Evolutionary conservation across 257 asterid genomes (phyloP), one percentile per base, ranked within the genome.

Genomic region (Primulina eburnea): DNA sequence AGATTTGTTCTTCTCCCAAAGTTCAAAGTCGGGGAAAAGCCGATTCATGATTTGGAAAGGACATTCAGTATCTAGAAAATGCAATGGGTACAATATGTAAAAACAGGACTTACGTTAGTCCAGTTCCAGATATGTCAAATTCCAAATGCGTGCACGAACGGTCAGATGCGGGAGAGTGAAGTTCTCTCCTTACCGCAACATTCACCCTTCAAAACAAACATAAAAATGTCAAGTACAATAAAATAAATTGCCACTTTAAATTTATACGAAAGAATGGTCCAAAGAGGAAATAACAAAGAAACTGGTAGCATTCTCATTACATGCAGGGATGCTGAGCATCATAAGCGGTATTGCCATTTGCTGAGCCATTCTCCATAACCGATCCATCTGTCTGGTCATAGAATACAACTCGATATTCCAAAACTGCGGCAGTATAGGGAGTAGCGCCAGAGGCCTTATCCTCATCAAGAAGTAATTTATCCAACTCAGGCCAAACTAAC

Each of bases 281-380:
- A 50, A 50, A 50, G 47, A 71, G 14, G 67, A 70, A n/a, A 50
- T 65, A 34, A 3, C 17, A 34, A 68, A 67, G 72, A 62, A 68
- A 61, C 52, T 32, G 60, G 58, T 75, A 62, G 71, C 67, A 60
- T 64, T n/a, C 71, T 64, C 11, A 12, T 18, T 88, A 92, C 98
- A 90, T 87, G 91, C 89, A 86, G 33, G 99, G 99, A 86, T 90
- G 97, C 72, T 87, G 99, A 69, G 97, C 90, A 85, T 93, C 99
- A 81, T 76, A 57, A 24, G 82, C 79, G 28, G 94, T 62, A 70
- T 86, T 80, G 37, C 98, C 98, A 77, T 88, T 90, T 53, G 87
- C 84, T 70, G 74, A 78, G 62, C 81, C 75, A 6, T 79, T 82
- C 67, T 82, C 90, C 6, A 52, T 29, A 64, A 68, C 53, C 21